Evolutionary conservation across 2,329 filamentous ascomycete species (phyloP).

Genomic region (Periconia macrospinosa): DNA sequence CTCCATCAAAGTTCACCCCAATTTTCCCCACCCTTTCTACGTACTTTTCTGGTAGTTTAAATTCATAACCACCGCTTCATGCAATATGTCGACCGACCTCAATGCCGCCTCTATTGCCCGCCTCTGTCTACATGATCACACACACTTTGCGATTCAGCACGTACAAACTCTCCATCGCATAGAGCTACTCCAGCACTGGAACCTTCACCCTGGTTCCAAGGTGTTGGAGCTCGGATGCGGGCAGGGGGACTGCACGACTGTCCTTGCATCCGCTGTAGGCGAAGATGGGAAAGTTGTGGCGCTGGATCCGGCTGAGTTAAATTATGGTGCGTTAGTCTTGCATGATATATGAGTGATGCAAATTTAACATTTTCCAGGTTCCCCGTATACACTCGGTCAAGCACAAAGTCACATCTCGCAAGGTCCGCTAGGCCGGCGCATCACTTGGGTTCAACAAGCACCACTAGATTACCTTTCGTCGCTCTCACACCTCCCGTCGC

Average conservation of each 20-base stretch:
- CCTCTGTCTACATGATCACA: no score
- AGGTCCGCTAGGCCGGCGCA: no score
- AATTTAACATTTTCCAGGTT: no score
- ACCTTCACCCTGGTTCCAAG: slow-evolving; percentile 37
- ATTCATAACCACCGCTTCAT: no score
- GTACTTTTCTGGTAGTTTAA: no score
- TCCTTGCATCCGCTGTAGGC: slow-evolving; percentile 53
- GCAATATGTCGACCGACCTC: no score
- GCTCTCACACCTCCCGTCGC: slow-evolving; percentile 28
- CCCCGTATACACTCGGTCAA: slow-evolving; percentile 48
- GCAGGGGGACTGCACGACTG: slow-evolving; percentile 60
- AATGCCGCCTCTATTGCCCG: no score
- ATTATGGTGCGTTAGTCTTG: slow-evolving; percentile 46
- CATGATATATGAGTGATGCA: neutral
- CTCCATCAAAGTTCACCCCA: no score
- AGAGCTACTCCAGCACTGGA: slow-evolving; percentile 20
- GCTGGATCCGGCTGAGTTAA: slow-evolving; percentile 54
- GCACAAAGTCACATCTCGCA: slow-evolving; percentile 49
- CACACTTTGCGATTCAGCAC: no score
- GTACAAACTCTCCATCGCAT: slow-evolving; percentile 16
- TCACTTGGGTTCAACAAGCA: slow-evolving; percentile 23
- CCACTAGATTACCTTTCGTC: slow-evolving; percentile 49
- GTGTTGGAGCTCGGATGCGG: slow-evolving; percentile 63
- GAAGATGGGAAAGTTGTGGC: slow-evolving; percentile 50
- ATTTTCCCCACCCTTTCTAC: no score